A percentile compares a stretch with the other conserved stretches of the same genome.
These are phyloP conservation scores for Elsinoe australis DNA, from an alignment of 2,329 filamentous ascomycete species.

Conservation along the genomic window DNA sequence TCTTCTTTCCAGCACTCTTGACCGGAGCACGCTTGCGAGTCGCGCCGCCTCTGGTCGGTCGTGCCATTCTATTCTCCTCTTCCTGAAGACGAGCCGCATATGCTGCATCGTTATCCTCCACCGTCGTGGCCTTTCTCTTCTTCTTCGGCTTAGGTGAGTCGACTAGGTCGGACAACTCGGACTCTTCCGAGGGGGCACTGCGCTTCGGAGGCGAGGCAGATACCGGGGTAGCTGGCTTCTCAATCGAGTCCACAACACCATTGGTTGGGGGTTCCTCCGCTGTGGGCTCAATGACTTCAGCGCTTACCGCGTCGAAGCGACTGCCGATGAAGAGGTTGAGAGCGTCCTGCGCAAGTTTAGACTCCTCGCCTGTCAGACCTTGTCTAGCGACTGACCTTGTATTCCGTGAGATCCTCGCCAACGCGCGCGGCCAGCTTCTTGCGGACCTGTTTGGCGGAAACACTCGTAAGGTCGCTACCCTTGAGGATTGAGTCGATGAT, in stretches of 20 bases:
- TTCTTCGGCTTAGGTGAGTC: constrained; percentile 40
- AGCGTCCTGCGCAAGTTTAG: constrained; percentile 37
- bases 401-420: constrained; percentile 52
- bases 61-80: constrained; percentile 62
- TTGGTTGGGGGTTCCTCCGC: constrained; percentile 34
- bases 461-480: constrained; percentile 53
- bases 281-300: constrained; percentile 19
- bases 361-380: no score
- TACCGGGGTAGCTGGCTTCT: constrained; percentile 19
- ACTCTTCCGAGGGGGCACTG: constrained; percentile 30
- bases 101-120: constrained; percentile 73
- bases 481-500: constrained; percentile 58
- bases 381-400: constrained; percentile 53
- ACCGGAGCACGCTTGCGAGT: constrained; percentile 47
- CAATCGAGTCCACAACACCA: constrained; percentile 24
- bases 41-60: constrained; percentile 66
- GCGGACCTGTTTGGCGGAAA: constrained; percentile 59
- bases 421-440: constrained; percentile 55
- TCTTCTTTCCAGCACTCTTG: constrained; percentile 61
- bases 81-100: constrained; percentile 84
- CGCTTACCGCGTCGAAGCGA: constrained; percentile 43
- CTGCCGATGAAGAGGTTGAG: constrained; percentile 43
- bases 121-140: constrained; percentile 55
- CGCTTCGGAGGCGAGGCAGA: constrained; percentile 33
- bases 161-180: constrained; percentile 36